Percentiles rank a stretch among this genome's conserved stretches.
phyloP scores from a whole-genome alignment of 495 filamentous ascomycete species.

The Podospora conica region DNA sequence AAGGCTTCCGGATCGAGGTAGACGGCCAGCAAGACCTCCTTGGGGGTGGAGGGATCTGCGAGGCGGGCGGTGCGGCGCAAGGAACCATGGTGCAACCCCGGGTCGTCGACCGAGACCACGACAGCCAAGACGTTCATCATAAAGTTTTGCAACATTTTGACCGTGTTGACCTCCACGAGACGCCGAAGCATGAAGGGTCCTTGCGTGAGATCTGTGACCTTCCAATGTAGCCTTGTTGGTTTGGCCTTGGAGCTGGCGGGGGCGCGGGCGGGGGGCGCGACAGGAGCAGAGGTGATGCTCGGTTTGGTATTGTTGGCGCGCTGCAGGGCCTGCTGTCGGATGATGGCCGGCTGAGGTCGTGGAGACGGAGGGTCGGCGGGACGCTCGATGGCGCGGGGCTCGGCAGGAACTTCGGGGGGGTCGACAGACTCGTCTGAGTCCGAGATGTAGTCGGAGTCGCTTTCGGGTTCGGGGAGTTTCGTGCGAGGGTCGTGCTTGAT shows the following conservation, averaged over 20 bases:
- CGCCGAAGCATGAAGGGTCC: background rate
- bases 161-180: background rate
- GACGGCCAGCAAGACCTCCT: slow-evolving; percentile 39
- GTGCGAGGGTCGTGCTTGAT: background rate
- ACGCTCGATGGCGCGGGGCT: background rate
- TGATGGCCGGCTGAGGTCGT: slow-evolving; percentile 8
- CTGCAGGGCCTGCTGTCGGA: background rate
- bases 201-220: slow-evolving; percentile 20
- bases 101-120: slow-evolving; percentile 29
- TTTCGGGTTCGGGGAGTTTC: background rate
- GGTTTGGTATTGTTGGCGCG: background rate
- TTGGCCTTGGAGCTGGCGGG: background rate
- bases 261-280: background rate
- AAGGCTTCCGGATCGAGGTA: slow-evolving; percentile 41
- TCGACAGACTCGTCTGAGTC: slow-evolving; percentile 17
- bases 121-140: slow-evolving; percentile 42
- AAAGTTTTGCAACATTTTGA: slow-evolving; percentile 34
- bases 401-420: slow-evolving; percentile 1
- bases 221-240: slow-evolving; percentile 17
- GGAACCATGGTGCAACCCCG: background rate
- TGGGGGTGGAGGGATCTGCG: slow-evolving; percentile 35
- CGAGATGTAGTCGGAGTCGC: slow-evolving; percentile 10
- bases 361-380: background rate
- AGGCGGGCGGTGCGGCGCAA: slow-evolving; percentile 38
- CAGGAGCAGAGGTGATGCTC: background rate